Percentiles rank a stretch among this genome's conserved stretches.
phyloP scores from a whole-genome alignment of 129 eudicot species.

The Solidago caesia region DNA sequence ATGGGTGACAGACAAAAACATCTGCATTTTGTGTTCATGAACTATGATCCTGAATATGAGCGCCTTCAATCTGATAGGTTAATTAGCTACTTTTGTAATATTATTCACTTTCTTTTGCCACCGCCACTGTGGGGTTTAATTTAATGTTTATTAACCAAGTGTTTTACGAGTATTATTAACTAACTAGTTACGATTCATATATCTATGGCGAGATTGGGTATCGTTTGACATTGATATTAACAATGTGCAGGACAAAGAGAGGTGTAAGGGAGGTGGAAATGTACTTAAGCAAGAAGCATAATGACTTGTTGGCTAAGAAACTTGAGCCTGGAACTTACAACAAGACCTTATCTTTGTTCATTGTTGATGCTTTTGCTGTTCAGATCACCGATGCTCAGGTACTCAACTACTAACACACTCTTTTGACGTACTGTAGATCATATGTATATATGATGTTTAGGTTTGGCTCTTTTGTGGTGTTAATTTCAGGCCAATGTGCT shows the following conservation, averaged over 20 bases:
- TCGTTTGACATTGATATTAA: no score
- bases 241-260: slow-evolving; percentile 49
- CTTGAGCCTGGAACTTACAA: slow-evolving; percentile 65
- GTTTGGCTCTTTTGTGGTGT: slow-evolving; percentile 8
- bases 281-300: slow-evolving; percentile 87
- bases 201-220: no score
- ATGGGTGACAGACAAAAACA: slow-evolving; percentile 40
- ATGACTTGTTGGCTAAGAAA: slow-evolving; percentile 59
- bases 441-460: not conserved
- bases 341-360: slow-evolving; percentile 74
- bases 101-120: not conserved
- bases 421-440: slow-evolving; percentile 6
- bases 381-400: slow-evolving; percentile 84
- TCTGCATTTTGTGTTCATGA: slow-evolving; percentile 76
- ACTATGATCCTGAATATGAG: slow-evolving; percentile 92
- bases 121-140: not conserved
- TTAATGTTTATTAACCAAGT: no score
- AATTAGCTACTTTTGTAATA: not conserved
- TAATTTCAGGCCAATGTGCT: slow-evolving; percentile 74
- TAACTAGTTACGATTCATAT: no score
- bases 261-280: slow-evolving; percentile 69
- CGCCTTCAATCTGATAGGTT: slow-evolving; percentile 84
- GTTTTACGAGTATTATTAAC: no score
- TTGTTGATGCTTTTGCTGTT: slow-evolving; percentile 96
- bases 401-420: not conserved